These are phyloP conservation scores for Aspergillus ostianus DNA, from an alignment of 495 filamentous ascomycete species.

Conservation along the genomic window DNA sequence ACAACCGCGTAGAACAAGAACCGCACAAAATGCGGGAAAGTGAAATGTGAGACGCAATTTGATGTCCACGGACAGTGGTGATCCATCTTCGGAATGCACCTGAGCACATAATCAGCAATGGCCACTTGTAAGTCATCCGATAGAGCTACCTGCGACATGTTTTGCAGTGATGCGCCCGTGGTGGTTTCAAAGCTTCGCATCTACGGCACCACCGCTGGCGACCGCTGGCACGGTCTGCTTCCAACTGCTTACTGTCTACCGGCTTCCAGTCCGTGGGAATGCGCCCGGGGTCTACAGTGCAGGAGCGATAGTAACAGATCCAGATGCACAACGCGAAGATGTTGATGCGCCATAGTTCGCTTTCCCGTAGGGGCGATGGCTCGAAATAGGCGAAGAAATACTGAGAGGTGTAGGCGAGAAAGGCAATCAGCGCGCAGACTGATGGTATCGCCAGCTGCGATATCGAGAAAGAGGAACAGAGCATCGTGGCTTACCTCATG, in stretches of 20 bases:
- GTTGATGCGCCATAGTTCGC: constrained; percentile 72
- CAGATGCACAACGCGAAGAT: constrained; percentile 67
- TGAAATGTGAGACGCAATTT: constrained; percentile 90
- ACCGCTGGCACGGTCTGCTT: constrained; percentile 26
- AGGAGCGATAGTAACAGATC: constrained; percentile 75
- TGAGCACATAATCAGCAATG: constrained; percentile 24
- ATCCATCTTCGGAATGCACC: constrained; percentile 96
- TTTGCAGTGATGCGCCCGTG: constrained; percentile 89
- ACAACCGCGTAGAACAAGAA: constrained; percentile 77
- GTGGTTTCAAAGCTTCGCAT: constrained; percentile 79
- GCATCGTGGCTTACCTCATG: constrained; percentile 8
- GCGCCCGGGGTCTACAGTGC: constrained; percentile 73
- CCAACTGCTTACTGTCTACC: constrained; percentile 23
- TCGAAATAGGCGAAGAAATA: constrained; percentile 74
- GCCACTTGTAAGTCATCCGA: not conserved
- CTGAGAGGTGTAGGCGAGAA: constrained; percentile 84
- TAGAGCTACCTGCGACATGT: constrained; percentile 65
- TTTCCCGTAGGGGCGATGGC: constrained; percentile 60
- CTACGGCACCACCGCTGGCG: constrained; percentile 77
- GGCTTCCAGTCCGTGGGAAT: constrained; percentile 30
- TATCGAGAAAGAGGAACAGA: constrained; percentile 20
- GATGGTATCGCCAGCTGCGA: constrained; percentile 58
- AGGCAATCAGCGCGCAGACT: constrained; percentile 66
- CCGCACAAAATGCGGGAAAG: constrained; percentile 86
- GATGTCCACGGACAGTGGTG: constrained; percentile 97